Base-by-base conservation (phyloP, 148 eudicot species). In the Rhododendron ferrugineum region DNA sequence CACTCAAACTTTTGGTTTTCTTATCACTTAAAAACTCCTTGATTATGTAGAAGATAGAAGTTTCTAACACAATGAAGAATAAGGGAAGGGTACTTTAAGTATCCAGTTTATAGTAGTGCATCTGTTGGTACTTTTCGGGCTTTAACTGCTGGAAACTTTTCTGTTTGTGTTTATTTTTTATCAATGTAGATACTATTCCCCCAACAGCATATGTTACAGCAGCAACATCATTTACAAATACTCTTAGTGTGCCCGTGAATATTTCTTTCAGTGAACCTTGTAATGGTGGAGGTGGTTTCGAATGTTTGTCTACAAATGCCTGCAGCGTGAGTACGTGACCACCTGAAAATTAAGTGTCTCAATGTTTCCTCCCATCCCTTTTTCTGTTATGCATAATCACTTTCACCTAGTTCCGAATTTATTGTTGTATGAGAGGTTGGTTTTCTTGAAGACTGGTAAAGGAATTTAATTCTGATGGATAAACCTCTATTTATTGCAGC, bases 231-330 rank as follows among this genome's bases (percentile, higher is more conserved):
- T 92, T 94, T 87, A 93, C 98, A 83, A 92, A 86, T 86, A 88
- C 91, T 87, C 72, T 85, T 73, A 92, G 88, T 80, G 89, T 95
- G 85, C 84, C 94, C 44, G 93, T 90, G 60, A 86, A 94, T 89
- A 89, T 97, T 82, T 85, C 98, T 11, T 97, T 97, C 90, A 94
- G 93, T 68, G 94, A 97, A 87, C 92, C 96, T 7, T 97, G 99
- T 85, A 86, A 84, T 47, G 96, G 93, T 60, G 92, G 91, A 90
- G 94, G 93, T 87, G 98, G 98, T 84, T 96, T 96, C 82, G 40
- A 82, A 84, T 97, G 99, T 88, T 88, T 90, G 30, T 90, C 98
- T n/a, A 85, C 85, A 46, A 85, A 94, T 88, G 70, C 92, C 88
- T 97, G 99, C 92, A 93, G 92, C 83, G 99, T 97, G 92, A 94